These are phyloP conservation scores for Dothideomycetes sp. DNA, from an alignment of 2,329 filamentous ascomycete genomes.

Conservation along the genomic window DNA sequence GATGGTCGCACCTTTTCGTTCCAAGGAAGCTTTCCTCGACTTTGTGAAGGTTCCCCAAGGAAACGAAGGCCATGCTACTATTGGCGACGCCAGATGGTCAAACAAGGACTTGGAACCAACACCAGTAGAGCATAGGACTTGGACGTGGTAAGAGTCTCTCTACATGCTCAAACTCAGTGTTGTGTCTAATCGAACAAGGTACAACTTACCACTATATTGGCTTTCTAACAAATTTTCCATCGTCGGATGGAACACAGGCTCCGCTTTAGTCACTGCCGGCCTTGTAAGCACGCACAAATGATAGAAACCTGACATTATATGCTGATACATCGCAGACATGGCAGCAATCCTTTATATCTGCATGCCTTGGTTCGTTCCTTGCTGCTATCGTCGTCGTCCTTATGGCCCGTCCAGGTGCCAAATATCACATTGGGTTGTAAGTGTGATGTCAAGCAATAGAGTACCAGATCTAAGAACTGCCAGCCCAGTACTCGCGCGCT, in stretches of 20 bases:
- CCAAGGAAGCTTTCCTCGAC: slow-evolving; percentile 9
- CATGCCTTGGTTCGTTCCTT: slow-evolving; percentile 10
- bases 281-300: slow-evolving; percentile 2
- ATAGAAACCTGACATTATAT: background rate
- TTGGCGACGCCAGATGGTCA: background rate
- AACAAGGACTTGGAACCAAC: slow-evolving; percentile 2
- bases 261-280: slow-evolving; percentile 12
- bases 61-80: slow-evolving; percentile 12
- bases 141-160: slow-evolving; percentile 5
- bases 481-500: background rate
- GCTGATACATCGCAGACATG: slow-evolving; percentile 11
- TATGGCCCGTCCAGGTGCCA: slow-evolving; percentile 14
- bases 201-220: slow-evolving; percentile 13
- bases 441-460: background rate
- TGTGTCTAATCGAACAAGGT: background rate
- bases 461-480: background rate
- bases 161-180: no score
- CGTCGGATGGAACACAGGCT: slow-evolving; percentile 15
- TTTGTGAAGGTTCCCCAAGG: slow-evolving; percentile 13
- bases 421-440: slow-evolving; percentile 15
- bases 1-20: slow-evolving; percentile 13
- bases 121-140: slow-evolving; percentile 1
- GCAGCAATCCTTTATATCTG: slow-evolving; percentile 14
- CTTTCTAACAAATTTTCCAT: slow-evolving; percentile 13
- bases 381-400: slow-evolving; percentile 11